Percentiles rank a stretch among this genome's conserved stretches.
Evolutionary conservation across 2,329 filamentous ascomycete genomes (phyloP).

Genomic region (Arthroderma sp.): DNA sequence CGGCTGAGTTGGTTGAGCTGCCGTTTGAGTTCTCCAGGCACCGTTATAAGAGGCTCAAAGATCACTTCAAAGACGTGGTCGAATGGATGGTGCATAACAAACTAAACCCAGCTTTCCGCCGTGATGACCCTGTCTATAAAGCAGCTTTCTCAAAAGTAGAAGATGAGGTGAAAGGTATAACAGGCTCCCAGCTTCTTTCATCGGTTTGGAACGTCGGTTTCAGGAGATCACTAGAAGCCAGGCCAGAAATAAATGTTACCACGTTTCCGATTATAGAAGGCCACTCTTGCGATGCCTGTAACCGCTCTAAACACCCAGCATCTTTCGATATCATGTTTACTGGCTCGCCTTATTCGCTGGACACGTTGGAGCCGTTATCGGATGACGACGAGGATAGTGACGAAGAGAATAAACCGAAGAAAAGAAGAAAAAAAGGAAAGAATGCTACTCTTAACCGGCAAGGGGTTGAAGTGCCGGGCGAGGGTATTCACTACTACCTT

Average conservation of each 20-base stretch:
- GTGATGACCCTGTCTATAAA: slow-evolving; percentile 50
- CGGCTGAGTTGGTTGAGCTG: slow-evolving; percentile 38
- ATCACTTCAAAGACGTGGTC: slow-evolving; percentile 60
- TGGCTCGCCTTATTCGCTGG: slow-evolving; percentile 52
- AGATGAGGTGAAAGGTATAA: slow-evolving; percentile 54
- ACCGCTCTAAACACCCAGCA: slow-evolving; percentile 54
- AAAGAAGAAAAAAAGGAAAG: slow-evolving; percentile 21
- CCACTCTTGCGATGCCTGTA: slow-evolving; percentile 56
- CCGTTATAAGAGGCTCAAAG: slow-evolving; percentile 52
- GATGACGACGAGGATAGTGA: slow-evolving; percentile 31
- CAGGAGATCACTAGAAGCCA: slow-evolving; percentile 48
- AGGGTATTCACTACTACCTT: slow-evolving; percentile 37
- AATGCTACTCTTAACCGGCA: slow-evolving; percentile 31
- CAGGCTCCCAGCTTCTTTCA: slow-evolving; percentile 58
- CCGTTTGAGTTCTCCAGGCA: slow-evolving; percentile 58
- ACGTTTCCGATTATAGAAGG: slow-evolving; percentile 31
- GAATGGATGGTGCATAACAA: slow-evolving; percentile 75
- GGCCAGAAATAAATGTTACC: slow-evolving; percentile 47
- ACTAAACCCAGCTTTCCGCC: slow-evolving; percentile 57
- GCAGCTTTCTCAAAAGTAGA: slow-evolving; percentile 60
- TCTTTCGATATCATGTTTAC: slow-evolving; percentile 50
- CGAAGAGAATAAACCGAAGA: slow-evolving; percentile 16
- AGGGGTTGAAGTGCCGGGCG: slow-evolving; percentile 33
- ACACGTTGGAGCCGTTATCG: slow-evolving; percentile 51
- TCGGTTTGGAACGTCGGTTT: slow-evolving; percentile 58